Conservation (phyloP, 116 monocot species). For the Zostera marina region DNA sequence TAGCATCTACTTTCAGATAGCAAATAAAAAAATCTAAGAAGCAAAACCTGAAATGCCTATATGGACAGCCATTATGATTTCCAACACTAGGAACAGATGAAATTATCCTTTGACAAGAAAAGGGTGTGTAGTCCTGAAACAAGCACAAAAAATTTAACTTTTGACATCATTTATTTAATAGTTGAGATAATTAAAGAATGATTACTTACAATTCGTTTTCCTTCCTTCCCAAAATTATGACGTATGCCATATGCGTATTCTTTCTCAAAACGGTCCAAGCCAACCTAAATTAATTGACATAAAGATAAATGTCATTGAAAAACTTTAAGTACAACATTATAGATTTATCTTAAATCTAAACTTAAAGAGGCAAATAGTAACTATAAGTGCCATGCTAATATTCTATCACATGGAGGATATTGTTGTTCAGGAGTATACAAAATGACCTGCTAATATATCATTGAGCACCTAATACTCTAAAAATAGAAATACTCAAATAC, state of each 20-base stretch:
- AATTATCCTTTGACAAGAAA: constrained; percentile 95
- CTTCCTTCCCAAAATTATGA: constrained; percentile 98
- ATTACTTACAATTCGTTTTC: constrained; percentile 71
- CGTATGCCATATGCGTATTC: constrained; percentile 85
- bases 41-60: constrained; percentile 76
- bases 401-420: too few relatives aligned
- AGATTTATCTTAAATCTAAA: too few relatives aligned
- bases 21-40: not conserved
- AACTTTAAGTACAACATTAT: too few relatives aligned
- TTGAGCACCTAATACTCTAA: not conserved
- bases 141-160: constrained; percentile 2
- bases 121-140: constrained; percentile 88
- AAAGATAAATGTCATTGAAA: too few relatives aligned
- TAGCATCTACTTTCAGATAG: too few relatives aligned
- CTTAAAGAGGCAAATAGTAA: too few relatives aligned
- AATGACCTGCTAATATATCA: too few relatives aligned
- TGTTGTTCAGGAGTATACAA: too few relatives aligned
- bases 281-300: constrained; percentile 39
- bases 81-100: constrained; percentile 61
- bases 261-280: constrained; percentile 81
- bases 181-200: not conserved
- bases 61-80: constrained; percentile 98
- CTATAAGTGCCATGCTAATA: too few relatives aligned
- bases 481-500: constrained; percentile 6
- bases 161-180: not conserved